Base-by-base conservation (phyloP, 768 basidiomycete genomes). In the Stropharia rugosoannulata region DNA sequence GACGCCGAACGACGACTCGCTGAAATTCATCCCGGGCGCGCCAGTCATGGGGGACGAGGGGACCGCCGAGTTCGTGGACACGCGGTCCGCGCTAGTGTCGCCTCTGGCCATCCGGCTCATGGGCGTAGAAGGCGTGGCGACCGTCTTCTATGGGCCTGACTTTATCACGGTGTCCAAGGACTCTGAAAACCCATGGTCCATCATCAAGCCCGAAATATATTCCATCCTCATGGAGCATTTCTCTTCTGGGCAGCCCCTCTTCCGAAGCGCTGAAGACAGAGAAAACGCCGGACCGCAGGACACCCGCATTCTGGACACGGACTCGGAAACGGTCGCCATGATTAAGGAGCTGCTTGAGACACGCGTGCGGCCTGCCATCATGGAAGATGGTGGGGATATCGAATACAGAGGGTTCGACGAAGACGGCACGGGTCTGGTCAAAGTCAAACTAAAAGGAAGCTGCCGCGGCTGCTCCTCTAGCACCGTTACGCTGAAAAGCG, bases 301-400 rank as follows among this genome's bases (percentile, higher is more conserved):
- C 69, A 98, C 95, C 8, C 81, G 81, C 51, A 96, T 98, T 59
- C 74, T 98, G 22, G 96, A 98, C 62, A 91, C 89, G 3, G 97
- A 99, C 69, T 89, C 90, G 18, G 97, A 98, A 70, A 92, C 93
- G 3, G 93, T 99, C 3, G 97, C 93, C 7, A 99, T 98, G 96
- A 95, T 99, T 63, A 99, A 99, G 70, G 97, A 99, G 68, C 69
- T 98, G 38, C 75, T 99, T 48, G 96, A 98, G 68, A 98, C 95
- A 2, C 77, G 97, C 12, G 94, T 99, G 15, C 77, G 97, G 52
- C 97, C 97, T 5, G 92, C 95, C 4, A 98, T 99, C 57, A 95
- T 95, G 91, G 97, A 98, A 70, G 96, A 99, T 54, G 97, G 97
- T 0, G 97, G 97, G 2, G 97, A 98, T 68, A 95, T 99, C 55